Evolutionary conservation across 495 filamentous ascomycete species (phyloP).

Genomic region (Penicillium salamii): DNA sequence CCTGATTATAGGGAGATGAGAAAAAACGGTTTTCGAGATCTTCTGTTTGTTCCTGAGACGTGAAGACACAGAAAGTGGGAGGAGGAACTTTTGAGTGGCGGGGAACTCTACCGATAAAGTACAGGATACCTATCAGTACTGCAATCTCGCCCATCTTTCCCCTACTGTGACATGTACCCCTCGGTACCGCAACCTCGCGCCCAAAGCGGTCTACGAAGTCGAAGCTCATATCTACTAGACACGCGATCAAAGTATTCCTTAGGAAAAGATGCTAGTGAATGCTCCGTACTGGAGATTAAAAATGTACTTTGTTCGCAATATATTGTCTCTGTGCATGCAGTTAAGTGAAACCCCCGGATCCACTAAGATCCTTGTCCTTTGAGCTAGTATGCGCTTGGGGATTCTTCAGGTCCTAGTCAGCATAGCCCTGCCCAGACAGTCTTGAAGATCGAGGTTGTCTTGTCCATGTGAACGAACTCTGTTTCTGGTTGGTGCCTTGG

Average conservation of each 20-base stretch:
- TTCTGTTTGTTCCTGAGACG: neutral
- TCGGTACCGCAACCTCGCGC: conserved; percentile 1
- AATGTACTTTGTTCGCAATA: neutral
- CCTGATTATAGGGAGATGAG: no score
- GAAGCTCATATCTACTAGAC: neutral
- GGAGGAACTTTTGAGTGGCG: conserved; percentile 10
- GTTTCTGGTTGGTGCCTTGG: no score
- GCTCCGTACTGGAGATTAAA: no score
- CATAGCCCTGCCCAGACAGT: no score
- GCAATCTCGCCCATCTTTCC: neutral
- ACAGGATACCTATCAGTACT: conserved; percentile 7
- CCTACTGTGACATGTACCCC: neutral
- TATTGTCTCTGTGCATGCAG: neutral
- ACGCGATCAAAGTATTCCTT: neutral
- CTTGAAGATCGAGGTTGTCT: no score
- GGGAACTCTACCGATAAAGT: conserved; percentile 2
- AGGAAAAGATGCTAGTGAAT: neutral
- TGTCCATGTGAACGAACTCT: no score
- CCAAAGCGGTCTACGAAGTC: conserved; percentile 6
- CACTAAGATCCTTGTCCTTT: neutral
- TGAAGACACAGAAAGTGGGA: neutral
- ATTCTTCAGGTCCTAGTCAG: no score
- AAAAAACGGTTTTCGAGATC: no score
- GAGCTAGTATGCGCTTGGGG: neutral
- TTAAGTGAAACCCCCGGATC: neutral